Evolutionary conservation across 2,329 filamentous ascomycete species (phyloP), one percentile per base, ranked within the genome.

Genomic region (Nemania serpens): DNA sequence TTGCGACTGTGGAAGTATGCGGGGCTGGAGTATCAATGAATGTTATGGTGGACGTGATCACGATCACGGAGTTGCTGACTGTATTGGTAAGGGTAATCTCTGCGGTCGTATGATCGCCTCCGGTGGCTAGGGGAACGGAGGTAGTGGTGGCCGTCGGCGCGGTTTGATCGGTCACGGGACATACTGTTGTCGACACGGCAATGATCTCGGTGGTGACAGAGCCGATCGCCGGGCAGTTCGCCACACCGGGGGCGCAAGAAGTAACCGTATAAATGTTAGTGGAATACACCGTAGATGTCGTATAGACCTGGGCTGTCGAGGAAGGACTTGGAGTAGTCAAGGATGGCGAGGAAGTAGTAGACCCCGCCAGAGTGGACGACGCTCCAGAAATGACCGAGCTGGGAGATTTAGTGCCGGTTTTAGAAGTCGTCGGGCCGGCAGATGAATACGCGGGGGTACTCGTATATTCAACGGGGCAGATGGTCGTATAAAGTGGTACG

Each of bases 181-280:
- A 72, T 18, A 73, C 63, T 15, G 71, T 73, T 2, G 71, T 74
- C 25, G 71, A 73, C 1, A 72, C 61, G 13, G 71, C 66, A 46
- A 73, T 50, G 15, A 68, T 55, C 17, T 71, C 69, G 1, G 71
- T 73, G 11, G 68, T 70, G 34, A 73, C 69, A 2, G 63, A 49
- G 2, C 67, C 70, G 3, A 66, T n/a, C 2, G 67, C 64, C 2
- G 70, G 68, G 22, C 70, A 72, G 54, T 71, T 68, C 2, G 59
- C 70, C 13, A 69, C 68, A 29, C 63, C 68, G 25, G 70, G 67
- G 0, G 69, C 67, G 43, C 71, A 73, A 18, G 70, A 70, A 4
- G 71, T 70, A 25, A 71, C 62, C 4, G 67, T 72, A 43, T 70
- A 71, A 15, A 70, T n/a, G 10, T 66, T 73, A 15, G 71, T 73